phyloP scores from a whole-genome alignment of 2,329 filamentous ascomycete genomes.

The Diaporthe vexans region DNA sequence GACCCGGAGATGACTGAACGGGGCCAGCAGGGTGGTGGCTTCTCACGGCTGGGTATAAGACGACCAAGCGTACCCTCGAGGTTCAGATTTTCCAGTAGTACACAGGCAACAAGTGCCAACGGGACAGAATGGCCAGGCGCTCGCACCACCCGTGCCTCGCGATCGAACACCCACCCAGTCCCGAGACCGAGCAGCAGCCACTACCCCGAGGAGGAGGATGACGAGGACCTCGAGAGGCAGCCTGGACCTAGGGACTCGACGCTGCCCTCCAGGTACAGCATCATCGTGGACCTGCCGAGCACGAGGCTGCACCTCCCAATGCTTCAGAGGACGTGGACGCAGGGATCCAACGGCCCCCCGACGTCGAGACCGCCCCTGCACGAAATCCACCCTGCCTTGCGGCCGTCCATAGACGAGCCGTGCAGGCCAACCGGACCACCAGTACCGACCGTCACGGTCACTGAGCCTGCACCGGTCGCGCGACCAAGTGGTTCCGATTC shows the following conservation, averaged over 20 bases:
- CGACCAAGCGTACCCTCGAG: constrained; percentile 48
- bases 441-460: constrained; percentile 17
- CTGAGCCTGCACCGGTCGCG: constrained; percentile 35
- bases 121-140: constrained; percentile 37
- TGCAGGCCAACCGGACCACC: constrained; percentile 16
- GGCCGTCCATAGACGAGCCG: constrained; percentile 9
- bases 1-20: constrained; percentile 50
- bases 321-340: constrained; percentile 56
- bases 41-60: constrained; percentile 47
- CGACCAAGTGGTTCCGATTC: constrained; percentile 25
- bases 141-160: constrained; percentile 31
- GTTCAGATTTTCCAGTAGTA: constrained; percentile 45
- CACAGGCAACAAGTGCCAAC: constrained; percentile 39
- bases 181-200: constrained; percentile 48
- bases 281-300: constrained; percentile 51
- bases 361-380: constrained; percentile 43
- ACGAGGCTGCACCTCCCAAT: constrained; percentile 59
- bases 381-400: constrained; percentile 25
- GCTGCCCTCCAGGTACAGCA: constrained; percentile 48
- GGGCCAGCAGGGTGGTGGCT: constrained; percentile 30
- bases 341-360: constrained; percentile 51
- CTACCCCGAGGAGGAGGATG: constrained; percentile 45
- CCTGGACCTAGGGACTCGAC: constrained; percentile 62
- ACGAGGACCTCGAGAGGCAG: constrained; percentile 56
- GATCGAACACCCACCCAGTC: constrained; percentile 30